Evolutionary conservation across 345 rosid species (phyloP), one percentile per base, ranked within the genome.

Genomic region (Microcos paniculata): DNA sequence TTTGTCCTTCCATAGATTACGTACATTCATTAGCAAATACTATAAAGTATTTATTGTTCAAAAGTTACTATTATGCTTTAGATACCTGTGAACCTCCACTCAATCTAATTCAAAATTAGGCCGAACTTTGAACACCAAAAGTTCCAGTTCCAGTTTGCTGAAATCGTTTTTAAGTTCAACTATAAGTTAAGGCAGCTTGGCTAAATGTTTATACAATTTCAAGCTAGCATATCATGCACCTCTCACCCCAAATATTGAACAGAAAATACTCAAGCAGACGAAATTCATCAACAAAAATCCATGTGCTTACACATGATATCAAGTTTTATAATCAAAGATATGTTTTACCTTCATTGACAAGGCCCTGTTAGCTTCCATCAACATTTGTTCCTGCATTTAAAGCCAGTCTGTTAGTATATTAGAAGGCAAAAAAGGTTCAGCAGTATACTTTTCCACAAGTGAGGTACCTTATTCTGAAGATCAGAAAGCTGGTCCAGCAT

Each of bases 401-500:
- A 71, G 19, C 58, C 57, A 28, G 2, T 4, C 38, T 49, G 10
- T 80, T 49, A 68, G 77, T 46, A 64, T 21, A 8, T 42, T 35
- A 5, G 73, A 57, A 69, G 45, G 59, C 24, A 12, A 71, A 11
- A 57, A 65, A 19, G 67, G 13, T 33, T 53, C 51, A 52, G 15
- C 55, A 6, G 6, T 14, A 1, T 0, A 7, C 0, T 4, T 57
- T 0, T 46, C 31, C 55, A 21, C 55, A 46, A 28, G 67, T 23
- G 23, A 74, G 21, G 57, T 82, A 91, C 96, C 92, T 92, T 93
- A 76, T 80, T 88, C 81, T 93, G 98, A 77, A 96, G 97, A 87
- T 96, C 97, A 71, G 89, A 68, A 40, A 96, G 95, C 82, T 93
- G 98, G 81, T 96, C 99, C 62, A 96, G 94, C 98, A 93, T 90